These are phyloP conservation scores for Malassezia restricta DNA, from an alignment of 1,284 basidiomycete species.

Conservation along the genomic window DNA sequence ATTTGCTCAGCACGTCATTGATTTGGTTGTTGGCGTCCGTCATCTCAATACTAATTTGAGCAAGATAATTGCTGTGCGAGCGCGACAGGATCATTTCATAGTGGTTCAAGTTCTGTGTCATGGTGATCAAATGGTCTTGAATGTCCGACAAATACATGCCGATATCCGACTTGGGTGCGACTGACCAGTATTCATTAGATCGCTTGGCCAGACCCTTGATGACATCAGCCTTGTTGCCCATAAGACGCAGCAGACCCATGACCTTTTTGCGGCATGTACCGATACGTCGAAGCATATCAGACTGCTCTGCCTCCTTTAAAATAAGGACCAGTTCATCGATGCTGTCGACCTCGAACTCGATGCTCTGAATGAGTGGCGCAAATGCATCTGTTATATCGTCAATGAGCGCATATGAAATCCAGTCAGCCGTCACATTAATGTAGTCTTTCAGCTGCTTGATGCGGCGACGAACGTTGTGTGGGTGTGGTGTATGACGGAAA, in stretches of 20 bases:
- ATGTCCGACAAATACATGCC: conserved; percentile 81
- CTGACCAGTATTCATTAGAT: conserved; percentile 94
- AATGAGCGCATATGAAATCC: conserved; percentile 99
- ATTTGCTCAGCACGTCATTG: conserved; percentile 96
- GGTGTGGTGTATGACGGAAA: conserved; percentile 90
- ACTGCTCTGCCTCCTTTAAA: conserved; percentile 71
- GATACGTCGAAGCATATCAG: conserved; percentile 66
- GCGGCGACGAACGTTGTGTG: conserved; percentile 89
- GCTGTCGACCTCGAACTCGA: conserved; percentile 97
- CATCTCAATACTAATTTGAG: conserved; percentile 45
- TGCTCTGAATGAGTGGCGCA: conserved; percentile 92
- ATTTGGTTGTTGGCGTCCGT: conserved; percentile 98
- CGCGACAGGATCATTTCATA: conserved; percentile 78
- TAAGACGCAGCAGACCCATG: conserved; percentile 82
- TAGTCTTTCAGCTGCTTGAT: conserved; percentile 99
- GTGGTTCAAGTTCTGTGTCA: conserved; percentile 72
- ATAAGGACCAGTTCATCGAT: conserved; percentile 97
- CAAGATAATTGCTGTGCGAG: conserved; percentile 80
- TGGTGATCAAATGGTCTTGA: conserved; percentile 93
- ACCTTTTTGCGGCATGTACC: conserved; percentile 98
- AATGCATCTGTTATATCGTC: conserved; percentile 99
- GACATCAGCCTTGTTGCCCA: conserved; percentile 99
- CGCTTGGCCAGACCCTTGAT: conserved; percentile 96
- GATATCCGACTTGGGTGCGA: conserved; percentile 94
- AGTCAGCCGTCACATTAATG: conserved; percentile 95